Base-by-base conservation (phyloP, 352 stramenopile species). In the Globisporangium cylindrosporum region DNA sequence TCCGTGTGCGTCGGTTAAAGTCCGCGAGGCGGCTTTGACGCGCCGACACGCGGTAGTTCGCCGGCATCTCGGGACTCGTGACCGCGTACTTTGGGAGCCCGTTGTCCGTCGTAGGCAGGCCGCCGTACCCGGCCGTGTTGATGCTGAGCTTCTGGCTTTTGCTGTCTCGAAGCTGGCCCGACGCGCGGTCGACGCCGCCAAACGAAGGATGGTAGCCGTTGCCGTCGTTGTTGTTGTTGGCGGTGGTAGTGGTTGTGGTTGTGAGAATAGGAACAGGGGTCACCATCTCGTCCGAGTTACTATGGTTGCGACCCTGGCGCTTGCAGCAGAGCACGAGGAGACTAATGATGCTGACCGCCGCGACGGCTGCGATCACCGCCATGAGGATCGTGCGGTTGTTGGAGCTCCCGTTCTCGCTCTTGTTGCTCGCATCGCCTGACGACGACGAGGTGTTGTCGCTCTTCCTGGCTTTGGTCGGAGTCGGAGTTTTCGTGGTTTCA, bases 11-110 rank as follows among this genome's bases (percentile, higher is more conserved):
- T 12, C 59, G 59, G 25, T 53, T 67, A 10, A 64, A 51, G 59
- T 67, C 61, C 4, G 49, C 12, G 36, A 72, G 67, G 1, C 67
- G 67, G 29, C 59, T 72, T 32, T 72, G 67, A 22, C 53, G 46
- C 15, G 59, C 61, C 1, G 67, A 64, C 29, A 38, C 49, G 43
- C 60, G 67, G 24, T 72, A 72, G 36, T 46, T 66, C 0, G 67
- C 22, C 0, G 67, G 67, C 67, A 72, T 72, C 36, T 67, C 67
- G 51, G 67, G 67, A 8, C 67, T 72, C 53, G 67, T 72, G 67
- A 72, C 27, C 51, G 67, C 51, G 61, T 72, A 70, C 58, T 70
- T 64, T 2, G 65, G 65, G 43, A 70, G 18, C 1, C 65, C 65
- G 48, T 49, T 66, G 7, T 66, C 65, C 9, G 36, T 10, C 10